Evolutionary conservation across 1,284 basidiomycete genomes (phyloP), one percentile per base, ranked within the genome.

Genomic region (Taiwanofungus camphoratus): DNA sequence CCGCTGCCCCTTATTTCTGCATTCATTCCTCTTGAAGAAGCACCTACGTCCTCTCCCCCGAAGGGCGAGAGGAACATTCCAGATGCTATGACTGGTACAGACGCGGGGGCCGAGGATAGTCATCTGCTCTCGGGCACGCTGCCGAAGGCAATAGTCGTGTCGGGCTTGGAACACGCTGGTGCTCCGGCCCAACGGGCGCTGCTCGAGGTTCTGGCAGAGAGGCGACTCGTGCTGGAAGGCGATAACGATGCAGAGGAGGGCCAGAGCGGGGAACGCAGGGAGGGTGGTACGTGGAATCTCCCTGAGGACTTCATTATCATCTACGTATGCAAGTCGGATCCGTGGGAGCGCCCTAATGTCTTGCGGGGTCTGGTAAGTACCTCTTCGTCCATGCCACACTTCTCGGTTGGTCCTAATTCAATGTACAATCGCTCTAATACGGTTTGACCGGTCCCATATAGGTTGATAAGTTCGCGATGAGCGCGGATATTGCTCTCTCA

Each of bases 381-480:
- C 13, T 16, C 1, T 19, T 1, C 19, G n/a, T n/a, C n/a, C n/a
- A 1, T 12, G 22, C 19, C 18, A 30, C n/a, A 11, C 8, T 18
- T n/a, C 2, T 5, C 5, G 5, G 4, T 31, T 31, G 18, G 16
- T 21, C 20, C 21, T 21, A 12, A 26, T 5, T 29, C 12, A 29
- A 30, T 23, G 41, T 27, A 19, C n/a, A 36, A 5, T 41, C 20
- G 18, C 32, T 18, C 40, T 42, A 24, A 19, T 41, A 37, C 43
- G 39, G 39, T 42, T 43, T 48, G 29, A 39, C 33, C 26, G 49
- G 12, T 21, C 27, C 31, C 27, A 13, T 33, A 44, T 56, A 89
- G 86, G 67, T 90, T 18, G 86, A 90, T 57, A 77, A 74, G 50
- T 90, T 90, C 58, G 69, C 84, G 2, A 79, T 90, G 72, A 87